Evolutionary conservation across 768 basidiomycete species (phyloP).

Genomic region (Boletus patriciae): DNA sequence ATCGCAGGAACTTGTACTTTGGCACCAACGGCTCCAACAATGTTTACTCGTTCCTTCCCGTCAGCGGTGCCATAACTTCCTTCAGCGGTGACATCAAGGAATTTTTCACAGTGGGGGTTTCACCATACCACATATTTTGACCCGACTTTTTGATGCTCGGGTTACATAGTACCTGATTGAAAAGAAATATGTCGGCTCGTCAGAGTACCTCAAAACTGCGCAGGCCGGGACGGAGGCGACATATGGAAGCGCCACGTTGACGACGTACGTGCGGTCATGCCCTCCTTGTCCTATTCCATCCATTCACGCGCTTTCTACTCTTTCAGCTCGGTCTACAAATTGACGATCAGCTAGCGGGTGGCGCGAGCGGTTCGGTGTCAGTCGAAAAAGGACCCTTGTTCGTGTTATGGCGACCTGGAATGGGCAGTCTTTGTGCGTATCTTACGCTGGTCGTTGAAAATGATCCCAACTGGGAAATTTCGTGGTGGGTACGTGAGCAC

Average conservation of each 20-base stretch:
- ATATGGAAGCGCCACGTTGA: conserved; percentile 52
- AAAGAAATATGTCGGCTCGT: conserved; percentile 43
- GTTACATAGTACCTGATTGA: conserved; percentile 52
- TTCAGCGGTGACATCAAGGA: conserved; percentile 55
- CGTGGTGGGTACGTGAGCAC: neutral
- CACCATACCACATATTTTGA: neutral
- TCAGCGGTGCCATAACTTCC: conserved; percentile 37
- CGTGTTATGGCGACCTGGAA: neutral
- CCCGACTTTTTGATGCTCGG: neutral
- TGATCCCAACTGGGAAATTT: neutral
- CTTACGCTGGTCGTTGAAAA: neutral
- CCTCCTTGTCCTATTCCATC: neutral
- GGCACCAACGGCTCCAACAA: conserved; percentile 55
- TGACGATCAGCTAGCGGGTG: conserved; percentile 42
- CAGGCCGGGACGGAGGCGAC: conserved; percentile 68
- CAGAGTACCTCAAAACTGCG: conserved; percentile 57
- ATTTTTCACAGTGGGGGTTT: conserved; percentile 47
- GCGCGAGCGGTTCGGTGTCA: neutral
- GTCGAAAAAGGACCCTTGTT: neutral
- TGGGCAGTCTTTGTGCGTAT: neutral
- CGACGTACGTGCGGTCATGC: conserved; percentile 42
- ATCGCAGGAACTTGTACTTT: conserved; percentile 50
- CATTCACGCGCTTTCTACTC: neutral
- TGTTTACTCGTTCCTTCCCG: conserved; percentile 51
- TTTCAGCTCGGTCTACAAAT: conserved; percentile 44